Conservation (phyloP, 2,329 filamentous ascomycete genomes). For the Incumbomyces lentus region DNA sequence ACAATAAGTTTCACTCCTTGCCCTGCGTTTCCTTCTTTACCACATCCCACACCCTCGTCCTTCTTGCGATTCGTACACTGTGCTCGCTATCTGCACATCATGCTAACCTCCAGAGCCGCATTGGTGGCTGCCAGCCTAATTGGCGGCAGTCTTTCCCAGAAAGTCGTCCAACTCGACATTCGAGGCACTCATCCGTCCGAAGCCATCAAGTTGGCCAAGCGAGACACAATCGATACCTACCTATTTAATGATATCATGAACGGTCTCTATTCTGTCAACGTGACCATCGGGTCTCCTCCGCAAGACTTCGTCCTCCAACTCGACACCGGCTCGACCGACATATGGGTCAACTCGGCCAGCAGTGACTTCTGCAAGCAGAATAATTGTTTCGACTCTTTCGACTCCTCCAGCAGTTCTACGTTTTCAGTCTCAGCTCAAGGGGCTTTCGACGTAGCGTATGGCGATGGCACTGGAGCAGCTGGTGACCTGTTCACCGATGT, state of each 20-base stretch:
- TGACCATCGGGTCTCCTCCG: slow-evolving; percentile 44
- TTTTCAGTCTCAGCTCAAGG: slow-evolving; percentile 12
- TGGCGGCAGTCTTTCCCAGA: background rate
- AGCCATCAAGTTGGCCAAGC: background rate
- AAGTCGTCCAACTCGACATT: background rate
- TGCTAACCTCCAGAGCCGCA: too few species aligned
- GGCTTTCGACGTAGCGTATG: slow-evolving; percentile 18
- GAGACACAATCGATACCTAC: background rate
- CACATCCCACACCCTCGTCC: too few species aligned
- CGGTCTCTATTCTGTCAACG: slow-evolving; percentile 14
- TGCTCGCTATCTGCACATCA: too few species aligned
- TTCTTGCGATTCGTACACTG: too few species aligned
- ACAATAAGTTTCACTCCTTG: too few species aligned
- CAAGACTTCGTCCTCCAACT: slow-evolving; percentile 47
- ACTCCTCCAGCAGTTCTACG: slow-evolving; percentile 8
- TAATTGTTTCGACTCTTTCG: slow-evolving; percentile 12
- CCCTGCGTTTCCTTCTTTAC: too few species aligned
- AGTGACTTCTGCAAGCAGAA: slow-evolving; percentile 7
- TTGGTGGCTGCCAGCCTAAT: background rate
- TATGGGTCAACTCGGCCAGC: slow-evolving; percentile 54
- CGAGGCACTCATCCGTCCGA: background rate
- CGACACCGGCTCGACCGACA: slow-evolving; percentile 53
- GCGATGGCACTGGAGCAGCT: slow-evolving; percentile 13
- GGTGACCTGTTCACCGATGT: slow-evolving; percentile 16
- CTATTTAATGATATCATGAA: slow-evolving; percentile 8